Percentiles rank a stretch among this genome's conserved stretches.
phyloP scores from a whole-genome alignment of 75 land plant species.

The Pinus tabuliformis region DNA sequence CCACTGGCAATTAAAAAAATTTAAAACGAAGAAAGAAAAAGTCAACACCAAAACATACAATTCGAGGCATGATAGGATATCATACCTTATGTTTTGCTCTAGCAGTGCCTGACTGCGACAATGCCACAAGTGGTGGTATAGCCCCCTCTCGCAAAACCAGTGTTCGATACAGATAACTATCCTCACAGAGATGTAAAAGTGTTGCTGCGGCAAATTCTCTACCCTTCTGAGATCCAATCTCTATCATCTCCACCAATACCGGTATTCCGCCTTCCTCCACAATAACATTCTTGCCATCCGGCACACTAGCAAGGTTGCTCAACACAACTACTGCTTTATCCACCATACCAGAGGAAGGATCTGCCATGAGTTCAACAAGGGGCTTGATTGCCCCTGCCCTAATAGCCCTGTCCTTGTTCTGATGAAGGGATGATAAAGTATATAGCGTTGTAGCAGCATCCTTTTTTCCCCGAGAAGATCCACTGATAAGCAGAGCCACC shows the following conservation, averaged over 20 bases:
- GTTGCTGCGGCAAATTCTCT: constrained; percentile 71
- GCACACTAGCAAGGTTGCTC: constrained; percentile 24
- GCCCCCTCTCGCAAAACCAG: constrained; percentile 78
- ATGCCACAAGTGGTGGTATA: constrained; percentile 66
- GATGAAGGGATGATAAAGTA: constrained; percentile 38
- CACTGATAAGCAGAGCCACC: constrained; percentile 54
- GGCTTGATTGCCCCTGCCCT: constrained; percentile 69
- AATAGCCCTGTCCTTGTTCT: constrained; percentile 65
- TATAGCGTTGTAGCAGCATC: constrained; percentile 80
- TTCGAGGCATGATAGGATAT: too few relatives aligned
- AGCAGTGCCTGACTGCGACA: constrained; percentile 66
- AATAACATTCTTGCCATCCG: constrained; percentile 46
- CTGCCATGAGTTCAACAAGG: constrained; percentile 67
- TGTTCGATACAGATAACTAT: constrained; percentile 35
- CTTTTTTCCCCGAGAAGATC: constrained; percentile 70
- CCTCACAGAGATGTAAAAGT: constrained; percentile 56
- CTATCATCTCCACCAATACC: constrained; percentile 73
- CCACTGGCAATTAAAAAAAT: too few relatives aligned
- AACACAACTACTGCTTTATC: constrained; percentile 68
- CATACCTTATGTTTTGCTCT: constrained; percentile 60
- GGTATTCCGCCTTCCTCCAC: constrained; percentile 80
- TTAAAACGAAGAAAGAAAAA: too few relatives aligned
- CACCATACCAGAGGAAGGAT: constrained; percentile 69
- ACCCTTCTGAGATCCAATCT: constrained; percentile 58
- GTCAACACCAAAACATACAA: too few relatives aligned